Evolutionary conservation across 257 asterid species (phyloP).

Genomic region (Cruciata laevipes): DNA sequence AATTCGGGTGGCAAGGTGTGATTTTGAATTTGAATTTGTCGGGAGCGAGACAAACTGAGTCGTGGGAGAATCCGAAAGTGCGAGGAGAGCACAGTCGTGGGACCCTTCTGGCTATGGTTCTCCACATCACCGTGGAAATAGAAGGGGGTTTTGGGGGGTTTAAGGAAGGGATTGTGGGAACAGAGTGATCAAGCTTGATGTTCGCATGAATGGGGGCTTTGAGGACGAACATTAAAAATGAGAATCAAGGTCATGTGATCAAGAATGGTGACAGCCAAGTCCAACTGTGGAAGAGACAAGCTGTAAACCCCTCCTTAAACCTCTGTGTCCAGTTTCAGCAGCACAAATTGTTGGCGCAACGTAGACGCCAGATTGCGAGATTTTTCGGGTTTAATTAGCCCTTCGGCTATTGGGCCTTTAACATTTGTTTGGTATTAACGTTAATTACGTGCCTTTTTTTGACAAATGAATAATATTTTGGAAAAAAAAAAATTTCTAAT

Average conservation of each 20-base stretch:
- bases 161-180: constrained; percentile 11
- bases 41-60: constrained; percentile 16
- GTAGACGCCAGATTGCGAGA: background rate
- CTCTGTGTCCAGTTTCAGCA: constrained; percentile 14
- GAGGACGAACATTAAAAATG: constrained; percentile 49
- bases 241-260: constrained; percentile 8
- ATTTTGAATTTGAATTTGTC: constrained; percentile 22
- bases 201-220: constrained; percentile 31
- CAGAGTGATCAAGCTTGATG: constrained; percentile 26
- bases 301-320: constrained; percentile 65
- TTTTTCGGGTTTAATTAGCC: background rate
- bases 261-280: too few relatives aligned
- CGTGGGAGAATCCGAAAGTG: constrained; percentile 35
- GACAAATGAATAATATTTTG: background rate
- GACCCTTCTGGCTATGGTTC: constrained; percentile 40
- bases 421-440: background rate
- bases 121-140: constrained; percentile 63
- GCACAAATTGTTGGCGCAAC: background rate
- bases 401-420: background rate
- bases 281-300: background rate
- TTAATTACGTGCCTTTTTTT: too few relatives aligned
- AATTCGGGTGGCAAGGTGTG: constrained; percentile 30
- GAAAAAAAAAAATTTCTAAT: background rate
- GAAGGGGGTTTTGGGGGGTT: constrained; percentile 16
- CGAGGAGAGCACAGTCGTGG: constrained; percentile 30